Conservation (phyloP, 192 early-diverging fungal genomes). For the Phlyctochytrium planicorne region DNA sequence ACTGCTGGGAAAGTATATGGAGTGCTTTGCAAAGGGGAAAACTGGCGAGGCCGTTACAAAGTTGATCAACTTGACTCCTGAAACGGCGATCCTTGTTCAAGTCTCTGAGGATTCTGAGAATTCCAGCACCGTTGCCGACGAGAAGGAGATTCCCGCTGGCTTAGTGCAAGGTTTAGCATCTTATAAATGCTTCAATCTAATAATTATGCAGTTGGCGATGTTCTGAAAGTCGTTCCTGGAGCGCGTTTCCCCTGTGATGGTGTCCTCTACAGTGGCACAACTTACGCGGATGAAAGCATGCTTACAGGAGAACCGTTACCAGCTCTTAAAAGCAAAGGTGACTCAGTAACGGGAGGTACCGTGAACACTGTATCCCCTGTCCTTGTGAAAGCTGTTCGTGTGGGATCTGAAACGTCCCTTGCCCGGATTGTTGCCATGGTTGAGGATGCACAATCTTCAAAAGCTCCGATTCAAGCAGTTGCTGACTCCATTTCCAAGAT, state of each 20-base stretch:
- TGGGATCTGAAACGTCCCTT: constrained; percentile 75
- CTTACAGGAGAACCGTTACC: constrained; percentile 80
- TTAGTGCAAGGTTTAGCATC: constrained; percentile 56
- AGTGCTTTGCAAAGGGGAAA: constrained; percentile 72
- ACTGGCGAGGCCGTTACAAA: constrained; percentile 76
- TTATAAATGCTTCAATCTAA: background rate
- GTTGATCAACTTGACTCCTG: constrained; percentile 73
- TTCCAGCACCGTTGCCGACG: constrained; percentile 24
- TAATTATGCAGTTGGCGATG: constrained; percentile 62
- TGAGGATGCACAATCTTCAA: constrained; percentile 88
- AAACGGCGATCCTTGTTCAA: constrained; percentile 61
- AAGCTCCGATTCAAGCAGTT: constrained; percentile 92
- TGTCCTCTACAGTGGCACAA: constrained; percentile 48
- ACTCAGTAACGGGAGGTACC: constrained; percentile 60
- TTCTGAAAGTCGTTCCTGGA: constrained; percentile 69
- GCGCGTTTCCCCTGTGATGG: constrained; percentile 76
- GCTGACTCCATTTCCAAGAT: constrained; percentile 83
- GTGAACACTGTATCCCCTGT: constrained; percentile 57
- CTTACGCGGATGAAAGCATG: constrained; percentile 75
- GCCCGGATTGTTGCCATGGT: constrained; percentile 89
- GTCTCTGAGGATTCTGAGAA: constrained; percentile 10
- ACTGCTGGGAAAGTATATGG: constrained; percentile 78
- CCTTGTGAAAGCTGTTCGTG: constrained; percentile 58
- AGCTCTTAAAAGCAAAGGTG: constrained; percentile 49
- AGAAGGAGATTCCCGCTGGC: constrained; percentile 45